Percentiles rank a stretch among this genome's conserved stretches.
Conservation (phyloP, 495 filamentous ascomycete species). For the Lepraria neglecta region DNA sequence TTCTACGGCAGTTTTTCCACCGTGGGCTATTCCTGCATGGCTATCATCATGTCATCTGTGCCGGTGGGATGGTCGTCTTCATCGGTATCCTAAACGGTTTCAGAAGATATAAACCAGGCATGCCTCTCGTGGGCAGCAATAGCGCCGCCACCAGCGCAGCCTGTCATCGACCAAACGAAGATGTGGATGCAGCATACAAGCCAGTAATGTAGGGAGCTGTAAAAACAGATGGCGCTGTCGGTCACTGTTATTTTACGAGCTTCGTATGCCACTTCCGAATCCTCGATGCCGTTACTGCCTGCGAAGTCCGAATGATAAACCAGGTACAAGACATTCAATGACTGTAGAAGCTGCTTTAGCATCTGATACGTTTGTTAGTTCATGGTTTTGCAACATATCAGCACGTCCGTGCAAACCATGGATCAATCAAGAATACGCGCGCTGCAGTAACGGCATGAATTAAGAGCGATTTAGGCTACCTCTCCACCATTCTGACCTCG, state of each 20-base stretch:
- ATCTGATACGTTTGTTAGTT: too few species aligned
- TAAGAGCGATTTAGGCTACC: too few species aligned
- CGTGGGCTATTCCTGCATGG: slow-evolving; percentile 31
- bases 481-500: too few species aligned
- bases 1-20: slow-evolving; percentile 19
- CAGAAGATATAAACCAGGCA: slow-evolving; percentile 27
- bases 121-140: slow-evolving; percentile 39
- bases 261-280: background rate
- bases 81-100: slow-evolving; percentile 24
- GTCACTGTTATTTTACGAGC: slow-evolving; percentile 22
- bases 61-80: slow-evolving; percentile 28
- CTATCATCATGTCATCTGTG: slow-evolving; percentile 28
- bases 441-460: too few species aligned
- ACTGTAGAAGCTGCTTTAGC: too few species aligned
- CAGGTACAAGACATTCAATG: too few species aligned
- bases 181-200: slow-evolving; percentile 18
- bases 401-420: too few species aligned
- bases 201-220: slow-evolving; percentile 37
- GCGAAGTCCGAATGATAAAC: background rate
- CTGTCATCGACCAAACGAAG: slow-evolving; percentile 33
- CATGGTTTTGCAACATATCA: too few species aligned
- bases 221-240: background rate
- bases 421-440: too few species aligned
- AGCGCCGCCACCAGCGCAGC: slow-evolving; percentile 44
- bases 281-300: background rate